phyloP scores from a whole-genome alignment of 768 basidiomycete species.

The Phaeotremella fagi region DNA sequence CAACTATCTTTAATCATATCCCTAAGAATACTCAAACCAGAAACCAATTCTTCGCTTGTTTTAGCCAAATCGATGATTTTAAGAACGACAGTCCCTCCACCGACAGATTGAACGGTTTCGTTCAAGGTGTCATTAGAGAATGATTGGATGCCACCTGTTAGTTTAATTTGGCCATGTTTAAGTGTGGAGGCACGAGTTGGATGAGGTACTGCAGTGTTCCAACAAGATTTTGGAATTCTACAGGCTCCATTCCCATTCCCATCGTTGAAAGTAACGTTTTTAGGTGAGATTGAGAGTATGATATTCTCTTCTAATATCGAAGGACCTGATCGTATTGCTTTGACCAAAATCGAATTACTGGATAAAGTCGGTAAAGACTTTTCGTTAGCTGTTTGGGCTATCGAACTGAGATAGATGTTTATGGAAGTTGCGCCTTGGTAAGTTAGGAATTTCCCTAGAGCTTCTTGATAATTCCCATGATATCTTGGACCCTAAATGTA shows the following conservation, averaged over 20 bases:
- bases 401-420: constrained; percentile 42
- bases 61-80: constrained; percentile 70
- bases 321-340: constrained; percentile 38
- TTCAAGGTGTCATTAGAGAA: constrained; percentile 55
- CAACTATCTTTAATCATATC: constrained; percentile 79
- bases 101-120: constrained; percentile 71
- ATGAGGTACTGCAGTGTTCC: constrained; percentile 36
- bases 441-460: constrained; percentile 45
- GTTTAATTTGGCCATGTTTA: constrained; percentile 18
- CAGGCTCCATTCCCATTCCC: no score
- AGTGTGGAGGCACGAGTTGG: constrained; percentile 25
- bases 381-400: constrained; percentile 28
- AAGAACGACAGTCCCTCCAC: constrained; percentile 70
- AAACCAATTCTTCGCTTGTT: constrained; percentile 72
- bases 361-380: constrained; percentile 31
- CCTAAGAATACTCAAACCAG: constrained; percentile 65
- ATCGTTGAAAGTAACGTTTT: constrained; percentile 7
- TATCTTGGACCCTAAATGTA: constrained; percentile 41
- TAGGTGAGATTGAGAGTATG: constrained; percentile 28
- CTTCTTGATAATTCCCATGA: constrained; percentile 43
- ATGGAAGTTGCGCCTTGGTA: constrained; percentile 46
- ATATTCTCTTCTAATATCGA: constrained; percentile 41
- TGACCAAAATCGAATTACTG: constrained; percentile 39
- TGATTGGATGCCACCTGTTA: constrained; percentile 27
- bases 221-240: constrained; percentile 10